These are phyloP conservation scores for Melaleuca alternifolia DNA, from an alignment of 345 rosid genomes.

Conservation along the genomic window DNA sequence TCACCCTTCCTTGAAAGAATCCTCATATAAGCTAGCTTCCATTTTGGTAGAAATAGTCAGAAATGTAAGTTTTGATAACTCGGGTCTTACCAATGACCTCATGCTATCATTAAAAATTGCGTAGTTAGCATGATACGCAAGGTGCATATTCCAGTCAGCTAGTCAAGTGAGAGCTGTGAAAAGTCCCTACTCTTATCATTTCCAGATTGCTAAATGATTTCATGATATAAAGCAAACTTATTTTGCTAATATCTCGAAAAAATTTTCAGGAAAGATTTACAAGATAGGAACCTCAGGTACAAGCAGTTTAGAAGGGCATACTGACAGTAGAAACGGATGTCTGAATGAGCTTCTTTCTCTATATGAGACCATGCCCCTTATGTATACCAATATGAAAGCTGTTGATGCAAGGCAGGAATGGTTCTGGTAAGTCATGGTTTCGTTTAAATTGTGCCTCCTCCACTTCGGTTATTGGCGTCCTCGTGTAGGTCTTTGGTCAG, in stretches of 20 bases:
- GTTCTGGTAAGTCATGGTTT: constrained; percentile 4
- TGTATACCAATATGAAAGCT: constrained; percentile 9
- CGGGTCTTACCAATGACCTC: neutral
- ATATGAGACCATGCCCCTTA: constrained; percentile 6
- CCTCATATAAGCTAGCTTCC: neutral
- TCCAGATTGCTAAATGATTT: neutral
- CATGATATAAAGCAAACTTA: neutral
- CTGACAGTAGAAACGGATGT: constrained; percentile 3
- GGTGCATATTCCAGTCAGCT: neutral
- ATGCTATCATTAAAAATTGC: neutral
- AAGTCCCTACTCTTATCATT: neutral
- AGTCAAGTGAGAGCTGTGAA: neutral
- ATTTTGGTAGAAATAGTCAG: neutral
- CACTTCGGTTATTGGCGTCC: neutral
- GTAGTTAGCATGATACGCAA: neutral
- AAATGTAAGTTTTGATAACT: neutral
- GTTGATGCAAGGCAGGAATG: constrained; percentile 7
- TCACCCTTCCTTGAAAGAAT: neutral
- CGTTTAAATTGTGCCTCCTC: neutral
- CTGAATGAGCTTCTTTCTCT: constrained; percentile 10
- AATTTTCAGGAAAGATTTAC: constrained; percentile 8
- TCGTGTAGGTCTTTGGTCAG: neutral
- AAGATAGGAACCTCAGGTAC: constrained; percentile 15
- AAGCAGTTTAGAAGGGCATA: constrained; percentile 1
- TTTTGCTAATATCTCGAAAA: neutral